Conservation (phyloP, 805 yeast species). For the Blastobotrys mokoenaii region DNA sequence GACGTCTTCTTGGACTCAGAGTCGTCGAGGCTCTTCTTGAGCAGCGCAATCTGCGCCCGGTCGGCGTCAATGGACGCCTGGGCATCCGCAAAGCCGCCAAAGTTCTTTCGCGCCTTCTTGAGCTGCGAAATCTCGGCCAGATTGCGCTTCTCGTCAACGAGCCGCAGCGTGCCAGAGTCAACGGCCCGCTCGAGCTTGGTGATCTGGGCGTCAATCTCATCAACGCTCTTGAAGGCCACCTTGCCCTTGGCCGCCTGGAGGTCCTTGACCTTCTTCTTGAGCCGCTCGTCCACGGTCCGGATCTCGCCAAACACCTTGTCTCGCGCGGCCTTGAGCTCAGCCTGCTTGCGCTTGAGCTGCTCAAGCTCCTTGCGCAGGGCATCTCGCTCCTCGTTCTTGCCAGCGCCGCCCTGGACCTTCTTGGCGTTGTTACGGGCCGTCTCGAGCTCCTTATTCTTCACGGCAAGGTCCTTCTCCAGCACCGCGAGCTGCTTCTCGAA, state of each 20-base stretch:
- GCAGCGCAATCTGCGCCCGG: conserved; percentile 62
- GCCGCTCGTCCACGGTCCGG: conserved; percentile 54
- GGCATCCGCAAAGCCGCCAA: conserved; percentile 59
- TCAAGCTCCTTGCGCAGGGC: conserved; percentile 42
- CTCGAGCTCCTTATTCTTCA: conserved; percentile 20
- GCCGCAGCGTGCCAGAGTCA: conserved; percentile 68
- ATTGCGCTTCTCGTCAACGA: conserved; percentile 82
- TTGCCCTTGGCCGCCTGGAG: conserved; percentile 65
- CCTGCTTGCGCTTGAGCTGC: conserved; percentile 36
- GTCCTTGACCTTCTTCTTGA: conserved; percentile 70
- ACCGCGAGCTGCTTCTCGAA: conserved; percentile 22
- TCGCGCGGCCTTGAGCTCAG: conserved; percentile 40
- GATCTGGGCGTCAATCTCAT: conserved; percentile 30
- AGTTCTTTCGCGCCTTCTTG: conserved; percentile 74
- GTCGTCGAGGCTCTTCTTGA: conserved; percentile 58
- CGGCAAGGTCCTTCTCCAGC: conserved; percentile 23
- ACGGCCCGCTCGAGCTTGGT: conserved; percentile 56
- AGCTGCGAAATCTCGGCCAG: conserved; percentile 80
- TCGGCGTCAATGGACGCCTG: conserved; percentile 76
- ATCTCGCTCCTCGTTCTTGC: conserved; percentile 36
- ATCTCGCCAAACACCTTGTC: conserved; percentile 50
- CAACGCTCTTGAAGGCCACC: conserved; percentile 44
- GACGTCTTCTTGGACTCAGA: conserved; percentile 56
- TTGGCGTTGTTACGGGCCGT: conserved; percentile 22
- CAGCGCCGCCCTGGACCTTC: conserved; percentile 15